phyloP scores from a whole-genome alignment of 2,329 filamentous ascomycete species.

The Exophiala xenobiotica region DNA sequence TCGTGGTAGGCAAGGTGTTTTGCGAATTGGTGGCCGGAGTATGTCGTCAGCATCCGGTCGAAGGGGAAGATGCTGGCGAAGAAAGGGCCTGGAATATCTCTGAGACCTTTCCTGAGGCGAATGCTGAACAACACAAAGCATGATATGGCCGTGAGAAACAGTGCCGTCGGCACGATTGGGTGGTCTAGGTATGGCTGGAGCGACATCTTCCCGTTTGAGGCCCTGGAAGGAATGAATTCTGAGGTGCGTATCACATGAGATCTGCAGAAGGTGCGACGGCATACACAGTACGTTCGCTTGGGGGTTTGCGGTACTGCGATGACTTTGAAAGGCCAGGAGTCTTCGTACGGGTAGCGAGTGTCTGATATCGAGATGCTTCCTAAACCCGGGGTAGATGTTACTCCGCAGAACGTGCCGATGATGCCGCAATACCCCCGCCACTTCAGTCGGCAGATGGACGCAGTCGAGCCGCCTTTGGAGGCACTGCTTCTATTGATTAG shows the following conservation, averaged over 20 bases:
- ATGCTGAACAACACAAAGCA: constrained; percentile 4
- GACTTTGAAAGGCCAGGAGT: too few relatives aligned
- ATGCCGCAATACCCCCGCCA: neutral
- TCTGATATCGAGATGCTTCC: too few relatives aligned
- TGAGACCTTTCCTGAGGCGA: constrained; percentile 12
- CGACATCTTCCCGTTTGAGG: neutral
- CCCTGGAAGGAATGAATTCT: too few relatives aligned
- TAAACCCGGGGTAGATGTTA: too few relatives aligned
- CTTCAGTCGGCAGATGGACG: neutral
- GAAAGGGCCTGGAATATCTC: constrained; percentile 33
- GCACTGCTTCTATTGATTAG: too few relatives aligned
- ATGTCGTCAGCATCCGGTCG: constrained; percentile 31
- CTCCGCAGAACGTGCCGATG: neutral
- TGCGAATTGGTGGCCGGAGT: constrained; percentile 28
- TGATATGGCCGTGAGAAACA: constrained; percentile 1
- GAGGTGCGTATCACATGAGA: too few relatives aligned
- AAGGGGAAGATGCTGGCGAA: constrained; percentile 32
- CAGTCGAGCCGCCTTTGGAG: too few relatives aligned
- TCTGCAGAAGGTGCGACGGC: too few relatives aligned
- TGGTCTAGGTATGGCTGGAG: neutral
- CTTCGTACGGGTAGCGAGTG: too few relatives aligned
- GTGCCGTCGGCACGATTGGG: neutral
- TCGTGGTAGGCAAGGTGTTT: constrained; percentile 30
- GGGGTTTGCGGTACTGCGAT: too few relatives aligned
- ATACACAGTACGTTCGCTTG: too few relatives aligned